These are phyloP conservation scores for Xylaria multiplex DNA, from an alignment of 2,329 filamentous ascomycete species.

Conservation along the genomic window DNA sequence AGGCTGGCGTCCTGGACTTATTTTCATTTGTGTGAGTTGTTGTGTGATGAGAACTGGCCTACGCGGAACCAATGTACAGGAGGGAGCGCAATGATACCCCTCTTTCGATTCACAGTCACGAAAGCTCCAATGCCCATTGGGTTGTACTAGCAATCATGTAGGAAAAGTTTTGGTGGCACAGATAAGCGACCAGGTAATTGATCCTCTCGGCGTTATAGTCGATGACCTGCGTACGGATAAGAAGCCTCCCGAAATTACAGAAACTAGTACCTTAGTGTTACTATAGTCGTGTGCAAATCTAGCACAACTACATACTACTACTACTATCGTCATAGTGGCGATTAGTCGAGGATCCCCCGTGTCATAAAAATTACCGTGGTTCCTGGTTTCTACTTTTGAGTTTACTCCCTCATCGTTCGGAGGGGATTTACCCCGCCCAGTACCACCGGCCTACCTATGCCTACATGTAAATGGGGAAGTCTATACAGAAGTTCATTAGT, in stretches of 20 bases:
- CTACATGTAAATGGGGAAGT: background rate
- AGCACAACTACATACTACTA: slow-evolving; percentile 19
- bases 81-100: slow-evolving; percentile 34
- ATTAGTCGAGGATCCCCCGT: background rate
- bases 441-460: background rate
- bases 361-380: background rate
- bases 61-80: slow-evolving; percentile 33
- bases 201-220: slow-evolving; percentile 25
- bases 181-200: slow-evolving; percentile 19
- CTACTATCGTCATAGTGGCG: background rate
- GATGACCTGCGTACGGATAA: slow-evolving; percentile 33
- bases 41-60: slow-evolving; percentile 26
- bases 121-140: slow-evolving; percentile 26
- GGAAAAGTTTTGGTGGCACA: slow-evolving; percentile 21
- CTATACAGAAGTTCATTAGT: background rate
- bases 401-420: background rate
- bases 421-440: background rate
- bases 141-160: slow-evolving; percentile 36
- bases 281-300: slow-evolving; percentile 28
- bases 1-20: slow-evolving; percentile 31
- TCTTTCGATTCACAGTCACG: slow-evolving; percentile 27
- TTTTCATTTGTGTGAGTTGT: slow-evolving; percentile 31
- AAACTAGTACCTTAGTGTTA: slow-evolving; percentile 34
- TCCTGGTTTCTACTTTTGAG: too few species aligned
- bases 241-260: slow-evolving; percentile 34